Conservation (phyloP, 768 basidiomycete species). For the Dentipellis sp. region DNA sequence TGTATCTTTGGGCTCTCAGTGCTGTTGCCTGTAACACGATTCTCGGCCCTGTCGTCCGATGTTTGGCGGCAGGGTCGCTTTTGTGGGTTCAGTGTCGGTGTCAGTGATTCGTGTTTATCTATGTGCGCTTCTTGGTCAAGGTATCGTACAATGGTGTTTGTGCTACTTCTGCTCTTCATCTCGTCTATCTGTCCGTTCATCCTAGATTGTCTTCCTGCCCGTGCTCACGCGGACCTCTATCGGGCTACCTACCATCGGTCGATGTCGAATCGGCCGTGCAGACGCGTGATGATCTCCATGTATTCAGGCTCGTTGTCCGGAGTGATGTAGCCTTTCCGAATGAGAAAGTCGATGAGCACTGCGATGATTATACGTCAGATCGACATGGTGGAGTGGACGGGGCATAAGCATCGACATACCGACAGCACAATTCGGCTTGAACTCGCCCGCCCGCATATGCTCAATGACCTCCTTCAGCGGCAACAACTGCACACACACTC, state of each 20-base stretch:
- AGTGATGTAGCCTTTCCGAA: constrained; percentile 79
- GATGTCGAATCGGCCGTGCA: constrained; percentile 67
- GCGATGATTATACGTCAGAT: neutral
- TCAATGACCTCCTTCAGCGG: constrained; percentile 49
- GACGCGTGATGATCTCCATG: constrained; percentile 61
- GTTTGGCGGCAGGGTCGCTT: no score
- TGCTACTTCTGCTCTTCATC: no score
- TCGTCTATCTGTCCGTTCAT: no score
- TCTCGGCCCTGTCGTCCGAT: no score
- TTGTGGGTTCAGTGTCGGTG: no score
- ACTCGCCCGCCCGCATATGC: constrained; percentile 59
- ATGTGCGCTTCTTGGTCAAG: no score
- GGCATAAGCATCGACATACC: constrained; percentile 35
- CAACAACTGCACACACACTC: constrained; percentile 42
- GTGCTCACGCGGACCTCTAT: no score
- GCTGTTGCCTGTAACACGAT: no score
- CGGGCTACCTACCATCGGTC: constrained; percentile 34
- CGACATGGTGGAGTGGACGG: neutral
- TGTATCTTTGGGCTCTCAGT: no score
- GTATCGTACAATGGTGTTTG: no score
- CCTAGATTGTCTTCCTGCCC: no score
- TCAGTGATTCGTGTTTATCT: no score
- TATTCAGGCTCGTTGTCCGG: constrained; percentile 83
- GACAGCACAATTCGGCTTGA: constrained; percentile 90
- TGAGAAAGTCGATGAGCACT: constrained; percentile 87